Conservation (phyloP, 352 stramenopile genomes). For the Globisporangium rhizosaccharum region DNA sequence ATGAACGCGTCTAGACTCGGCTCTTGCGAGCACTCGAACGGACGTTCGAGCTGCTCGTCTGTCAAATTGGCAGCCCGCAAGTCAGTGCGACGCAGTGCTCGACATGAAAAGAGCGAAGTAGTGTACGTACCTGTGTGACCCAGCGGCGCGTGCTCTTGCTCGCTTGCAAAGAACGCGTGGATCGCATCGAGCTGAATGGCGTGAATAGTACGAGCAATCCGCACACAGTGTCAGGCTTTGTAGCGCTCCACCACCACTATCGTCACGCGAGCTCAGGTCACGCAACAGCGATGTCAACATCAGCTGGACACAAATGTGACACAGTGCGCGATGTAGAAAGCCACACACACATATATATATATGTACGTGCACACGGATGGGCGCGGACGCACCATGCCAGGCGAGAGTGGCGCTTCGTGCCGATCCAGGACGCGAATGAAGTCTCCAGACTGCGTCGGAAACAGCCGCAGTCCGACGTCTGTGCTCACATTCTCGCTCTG, state of each 20-base stretch:
- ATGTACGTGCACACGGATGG: neutral
- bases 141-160: neutral
- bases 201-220: neutral
- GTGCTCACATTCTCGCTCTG: conserved; percentile 15
- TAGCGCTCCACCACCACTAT: neutral
- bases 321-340: no score
- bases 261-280: no score
- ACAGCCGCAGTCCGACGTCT: conserved; percentile 5
- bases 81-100: no score
- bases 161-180: conserved; percentile 7
- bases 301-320: no score
- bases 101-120: neutral
- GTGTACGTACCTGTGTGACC: neutral
- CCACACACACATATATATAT: neutral
- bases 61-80: neutral
- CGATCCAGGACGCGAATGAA: conserved; percentile 61
- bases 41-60: neutral
- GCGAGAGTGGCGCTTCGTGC: conserved; percentile 48
- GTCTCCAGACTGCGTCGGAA: conserved; percentile 19
- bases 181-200: conserved; percentile 14
- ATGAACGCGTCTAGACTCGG: conserved; percentile 11
- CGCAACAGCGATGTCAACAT: no score
- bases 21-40: conserved; percentile 4
- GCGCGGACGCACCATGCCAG: conserved; percentile 29
- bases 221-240: neutral